Conservation (phyloP, 805 yeast genomes). For the Brettanomyces bruxellensis region DNA sequence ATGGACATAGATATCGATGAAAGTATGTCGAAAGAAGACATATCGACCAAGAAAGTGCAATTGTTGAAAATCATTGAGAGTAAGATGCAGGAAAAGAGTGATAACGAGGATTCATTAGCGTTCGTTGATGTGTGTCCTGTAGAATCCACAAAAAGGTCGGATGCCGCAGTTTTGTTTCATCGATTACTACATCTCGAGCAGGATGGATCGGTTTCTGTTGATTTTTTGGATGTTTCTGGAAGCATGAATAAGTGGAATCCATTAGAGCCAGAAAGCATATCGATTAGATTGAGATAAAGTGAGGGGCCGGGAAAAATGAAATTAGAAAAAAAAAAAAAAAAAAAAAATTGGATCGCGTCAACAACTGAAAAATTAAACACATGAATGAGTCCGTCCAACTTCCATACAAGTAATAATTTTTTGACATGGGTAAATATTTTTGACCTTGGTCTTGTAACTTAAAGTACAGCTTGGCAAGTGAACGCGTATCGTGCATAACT, state of each 20-base stretch:
- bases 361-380: no score
- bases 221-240: conserved; percentile 3
- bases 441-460: no score
- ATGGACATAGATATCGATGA: conserved; percentile 5
- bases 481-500: no score
- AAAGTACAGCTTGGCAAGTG: no score
- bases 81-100: conserved; percentile 3
- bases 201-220: conserved; percentile 8
- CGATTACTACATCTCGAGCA: conserved; percentile 12
- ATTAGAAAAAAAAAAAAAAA: no score
- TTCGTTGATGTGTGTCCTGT: not conserved
- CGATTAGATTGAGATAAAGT: no score
- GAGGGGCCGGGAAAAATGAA: no score
- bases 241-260: conserved; percentile 18
- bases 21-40: not conserved
- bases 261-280: conserved; percentile 4
- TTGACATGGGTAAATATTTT: no score
- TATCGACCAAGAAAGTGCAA: not conserved
- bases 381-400: no score
- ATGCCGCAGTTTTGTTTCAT: conserved; percentile 14
- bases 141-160: conserved; percentile 4
- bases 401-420: no score
- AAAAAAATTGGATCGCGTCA: no score
- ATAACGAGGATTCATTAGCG: not conserved
- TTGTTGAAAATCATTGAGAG: not conserved